Evolutionary conservation across 1,139 yeast species (phyloP), one percentile per base, ranked within the genome.

Genomic region (Scheffersomyces quercinus): DNA sequence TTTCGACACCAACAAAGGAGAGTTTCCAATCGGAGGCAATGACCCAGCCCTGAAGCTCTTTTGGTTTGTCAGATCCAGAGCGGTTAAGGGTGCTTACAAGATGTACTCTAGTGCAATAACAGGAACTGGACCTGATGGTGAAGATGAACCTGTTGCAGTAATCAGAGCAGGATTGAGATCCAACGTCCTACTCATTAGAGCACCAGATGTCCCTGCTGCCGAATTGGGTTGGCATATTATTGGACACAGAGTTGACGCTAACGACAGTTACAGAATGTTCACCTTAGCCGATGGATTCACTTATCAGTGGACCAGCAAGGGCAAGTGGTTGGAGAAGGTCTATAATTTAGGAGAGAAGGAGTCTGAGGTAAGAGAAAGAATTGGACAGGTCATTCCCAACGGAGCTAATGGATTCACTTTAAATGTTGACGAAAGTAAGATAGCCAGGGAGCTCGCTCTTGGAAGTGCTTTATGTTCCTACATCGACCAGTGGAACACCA

Each of bases 401-500:
- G 82, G 79, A 14, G 58, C 55, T 28, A 65, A 68, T 39, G 85
- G 85, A 3, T 82, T 81, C 58, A 77, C 79, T 15, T 58, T 83
- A 36, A 62, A 60, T 44, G 67, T 82, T 28, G 85, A 82, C 56
- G 82, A 78, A 53, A 46, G 73, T 28, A 75, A 79, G 54, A 74
- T 82, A 35, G 71, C 80, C 8, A 61, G 75, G 37, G 85, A 81
- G 50, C 55, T 83, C 64, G 87, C 84, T 1, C 56, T 82, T 29
- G 66, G 81, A 31, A 75, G 83, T 5, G 86, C 85, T 2, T 64
- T 82, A 52, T 75, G 81, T 50, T 79, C 84, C 37, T 76, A 67
- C 56, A 74, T 82, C 45, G 88, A 82, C 54, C 86, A 82, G 50
- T 82, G 88, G 88, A 82, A 79, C 54, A 82, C 87, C 13, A 67